Conservation (phyloP, 2,329 filamentous ascomycete genomes). For the Neofusicoccum ribis region DNA sequence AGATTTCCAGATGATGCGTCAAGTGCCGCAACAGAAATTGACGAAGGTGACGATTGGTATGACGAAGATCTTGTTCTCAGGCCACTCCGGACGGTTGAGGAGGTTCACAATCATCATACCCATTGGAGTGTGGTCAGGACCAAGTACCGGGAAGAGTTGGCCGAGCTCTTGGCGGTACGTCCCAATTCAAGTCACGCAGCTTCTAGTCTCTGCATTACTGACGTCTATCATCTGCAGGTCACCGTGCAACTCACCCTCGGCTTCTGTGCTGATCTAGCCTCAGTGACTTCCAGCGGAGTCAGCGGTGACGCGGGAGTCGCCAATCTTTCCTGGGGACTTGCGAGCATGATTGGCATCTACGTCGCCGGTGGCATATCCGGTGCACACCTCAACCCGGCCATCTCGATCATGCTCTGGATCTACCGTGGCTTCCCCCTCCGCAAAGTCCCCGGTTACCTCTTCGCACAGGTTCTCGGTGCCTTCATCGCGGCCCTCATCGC, state of each 20-base stretch:
- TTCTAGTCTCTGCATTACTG: neutral
- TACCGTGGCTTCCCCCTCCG: conserved; percentile 36
- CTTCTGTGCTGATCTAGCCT: conserved; percentile 51
- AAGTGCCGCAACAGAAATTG: conserved; percentile 29
- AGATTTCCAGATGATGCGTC: conserved; percentile 28
- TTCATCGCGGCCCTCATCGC: conserved; percentile 36
- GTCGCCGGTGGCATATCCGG: conserved; percentile 49
- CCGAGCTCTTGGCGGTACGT: conserved; percentile 53
- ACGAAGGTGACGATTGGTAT: conserved; percentile 39
- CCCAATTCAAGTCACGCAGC: too few relatives aligned
- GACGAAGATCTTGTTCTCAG: conserved; percentile 49
- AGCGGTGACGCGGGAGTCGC: conserved; percentile 33
- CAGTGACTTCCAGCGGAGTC: conserved; percentile 49
- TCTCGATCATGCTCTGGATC: conserved; percentile 44
- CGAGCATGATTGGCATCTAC: conserved; percentile 54
- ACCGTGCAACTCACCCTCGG: conserved; percentile 39
- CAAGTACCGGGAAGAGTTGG: conserved; percentile 54
- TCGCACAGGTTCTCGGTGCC: conserved; percentile 38
- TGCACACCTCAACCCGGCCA: conserved; percentile 50
- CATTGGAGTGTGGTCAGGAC: conserved; percentile 52
- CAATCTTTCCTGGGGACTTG: conserved; percentile 53
- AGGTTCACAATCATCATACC: conserved; percentile 47
- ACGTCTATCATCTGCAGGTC: neutral
- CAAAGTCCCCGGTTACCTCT: conserved; percentile 30
- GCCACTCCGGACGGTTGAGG: conserved; percentile 46